phyloP scores from a whole-genome alignment of 2,329 filamentous ascomycete genomes.

The Hyphodiscus sp. region DNA sequence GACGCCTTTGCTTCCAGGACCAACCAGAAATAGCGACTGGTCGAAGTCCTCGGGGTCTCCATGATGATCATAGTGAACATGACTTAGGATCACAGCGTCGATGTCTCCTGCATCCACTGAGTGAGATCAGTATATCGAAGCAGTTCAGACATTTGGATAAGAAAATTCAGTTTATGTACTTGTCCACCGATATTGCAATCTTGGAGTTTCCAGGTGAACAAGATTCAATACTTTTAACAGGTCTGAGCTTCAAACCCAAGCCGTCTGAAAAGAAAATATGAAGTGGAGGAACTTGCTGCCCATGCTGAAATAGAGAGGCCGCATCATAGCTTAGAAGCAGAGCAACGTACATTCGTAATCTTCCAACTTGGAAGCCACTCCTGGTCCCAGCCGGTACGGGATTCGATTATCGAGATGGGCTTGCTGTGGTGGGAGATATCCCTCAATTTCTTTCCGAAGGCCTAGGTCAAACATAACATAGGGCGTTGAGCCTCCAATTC shows the following conservation, averaged over 20 bases:
- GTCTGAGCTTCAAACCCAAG: too few relatives aligned
- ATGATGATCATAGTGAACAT: conserved; percentile 52
- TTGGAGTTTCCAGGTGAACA: too few relatives aligned
- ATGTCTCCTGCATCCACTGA: conserved; percentile 6
- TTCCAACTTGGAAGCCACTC: conserved; percentile 24
- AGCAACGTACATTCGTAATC: not conserved
- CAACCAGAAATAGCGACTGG: conserved; percentile 42
- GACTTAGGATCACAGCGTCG: conserved; percentile 36
- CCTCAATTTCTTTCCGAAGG: conserved; percentile 37
- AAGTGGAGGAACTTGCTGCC: too few relatives aligned
- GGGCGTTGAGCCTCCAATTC: conserved; percentile 20
- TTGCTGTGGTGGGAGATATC: conserved; percentile 38
- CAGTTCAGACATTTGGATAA: not conserved
- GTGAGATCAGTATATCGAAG: conserved; percentile 20
- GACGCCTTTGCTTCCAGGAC: conserved; percentile 38
- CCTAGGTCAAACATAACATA: conserved; percentile 47
- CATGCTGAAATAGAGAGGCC: too few relatives aligned
- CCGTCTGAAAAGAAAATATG: too few relatives aligned
- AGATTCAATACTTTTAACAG: too few relatives aligned
- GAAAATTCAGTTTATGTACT: too few relatives aligned
- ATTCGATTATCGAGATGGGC: conserved; percentile 39
- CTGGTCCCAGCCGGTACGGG: conserved; percentile 40
- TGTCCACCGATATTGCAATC: conserved; percentile 12
- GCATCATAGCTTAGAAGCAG: not conserved
- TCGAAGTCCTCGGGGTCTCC: conserved; percentile 47